Base-by-base conservation (phyloP, 495 filamentous ascomycete species). In the Echria macrotheca region DNA sequence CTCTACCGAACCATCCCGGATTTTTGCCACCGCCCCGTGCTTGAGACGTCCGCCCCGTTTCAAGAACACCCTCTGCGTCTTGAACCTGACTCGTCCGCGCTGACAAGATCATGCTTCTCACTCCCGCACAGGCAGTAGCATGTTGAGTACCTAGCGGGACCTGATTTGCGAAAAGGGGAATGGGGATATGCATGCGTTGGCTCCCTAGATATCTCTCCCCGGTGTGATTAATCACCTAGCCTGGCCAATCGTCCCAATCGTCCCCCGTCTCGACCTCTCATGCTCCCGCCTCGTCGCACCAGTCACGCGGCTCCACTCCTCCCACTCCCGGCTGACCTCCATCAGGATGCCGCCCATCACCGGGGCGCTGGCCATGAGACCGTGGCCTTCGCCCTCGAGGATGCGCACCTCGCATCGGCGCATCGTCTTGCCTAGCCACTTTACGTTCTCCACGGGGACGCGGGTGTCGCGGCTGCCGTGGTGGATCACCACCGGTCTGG, bases 351-450 rank as follows among this genome's bases (percentile, higher is more conserved):
- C 81, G 19, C 88, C 85, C 94, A 99, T 97, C 18, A 99, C 91
- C 14, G 69, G 67, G 6, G 93, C 91, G 43, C 85, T 91, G 0
- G 94, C 93, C 93, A 99, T 99, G 32, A 99, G 68, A 0, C 94
- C 94, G 59, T 99, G 93, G 3, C 89, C 90, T 64, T 99, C 93
- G 5, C 87, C 89, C 52, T 95, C 86, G 10, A 99, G 72, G 5
- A 97, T 78, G 9, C 93, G 74, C 14, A 99, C 89, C 65, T 97
- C 93, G 60, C 90, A 94, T 32, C 86, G 76, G 19, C 84, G 78
- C 93, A 98, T 97, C 29, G 83, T 89, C 62, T 90, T 89, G 18
- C 89, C 90, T 14, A 99, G 74, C 93, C 93, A 99, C 47, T 82
- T 77, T 18, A 96, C 87, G 64, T 97, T 99, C 31, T 96, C 94